phyloP scores from a whole-genome alignment of 2,329 filamentous ascomycete species.

The Cytospora schulzeri region DNA sequence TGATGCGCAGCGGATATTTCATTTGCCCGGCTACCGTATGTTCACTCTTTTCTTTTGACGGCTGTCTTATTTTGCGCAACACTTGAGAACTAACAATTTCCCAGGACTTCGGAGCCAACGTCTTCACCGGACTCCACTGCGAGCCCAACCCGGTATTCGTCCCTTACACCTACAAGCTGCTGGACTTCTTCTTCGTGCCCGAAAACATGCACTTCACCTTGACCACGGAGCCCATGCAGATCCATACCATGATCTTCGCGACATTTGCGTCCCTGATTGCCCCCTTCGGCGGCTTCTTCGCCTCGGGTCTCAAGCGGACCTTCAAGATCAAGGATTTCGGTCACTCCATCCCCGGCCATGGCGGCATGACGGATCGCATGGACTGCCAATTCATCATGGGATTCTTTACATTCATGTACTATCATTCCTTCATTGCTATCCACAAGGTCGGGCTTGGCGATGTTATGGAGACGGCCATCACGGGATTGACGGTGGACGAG shows the following conservation, averaged over 20 bases:
- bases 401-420: constrained; percentile 98
- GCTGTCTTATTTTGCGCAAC: constrained; percentile 18
- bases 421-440: constrained; percentile 92
- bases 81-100: constrained; percentile 29
- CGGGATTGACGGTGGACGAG: constrained; percentile 82
- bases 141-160: constrained; percentile 90
- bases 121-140: constrained; percentile 89
- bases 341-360: constrained; percentile 95
- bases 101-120: constrained; percentile 86
- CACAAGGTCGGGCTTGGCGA: constrained; percentile 83
- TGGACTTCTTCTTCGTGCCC: constrained; percentile 72
- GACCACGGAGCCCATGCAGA: constrained; percentile 83
- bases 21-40: constrained; percentile 90
- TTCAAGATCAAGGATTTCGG: constrained; percentile 99
- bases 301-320: constrained; percentile 93
- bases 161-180: constrained; percentile 72
- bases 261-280: constrained; percentile 96
- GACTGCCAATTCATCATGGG: constrained; percentile 99
- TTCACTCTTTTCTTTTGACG: constrained; percentile 15
- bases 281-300: constrained; percentile 97
- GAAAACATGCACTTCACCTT: constrained; percentile 62
- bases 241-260: constrained; percentile 87
- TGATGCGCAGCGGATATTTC: constrained; percentile 94
- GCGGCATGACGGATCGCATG: constrained; percentile 98
- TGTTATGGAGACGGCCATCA: constrained; percentile 90